A percentile compares a stretch with the other conserved stretches of the same genome.
These are phyloP conservation scores for Coleophoma crateriformis DNA, from an alignment of 2,329 filamentous ascomycete genomes.

Conservation along the genomic window DNA sequence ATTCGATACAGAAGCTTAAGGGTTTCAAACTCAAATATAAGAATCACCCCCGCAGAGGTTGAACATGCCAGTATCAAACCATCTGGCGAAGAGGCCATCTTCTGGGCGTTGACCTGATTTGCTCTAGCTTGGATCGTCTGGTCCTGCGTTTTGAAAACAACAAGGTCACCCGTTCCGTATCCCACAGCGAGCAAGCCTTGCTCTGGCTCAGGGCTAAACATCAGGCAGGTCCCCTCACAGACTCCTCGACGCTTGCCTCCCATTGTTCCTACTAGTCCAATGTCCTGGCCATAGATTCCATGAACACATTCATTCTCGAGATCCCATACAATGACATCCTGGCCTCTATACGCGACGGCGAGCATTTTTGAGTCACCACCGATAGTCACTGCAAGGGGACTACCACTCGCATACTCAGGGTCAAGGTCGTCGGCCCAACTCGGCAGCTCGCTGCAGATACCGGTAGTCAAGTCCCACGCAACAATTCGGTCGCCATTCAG, in stretches of 20 bases:
- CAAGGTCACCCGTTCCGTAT: not conserved
- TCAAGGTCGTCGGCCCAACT: not conserved
- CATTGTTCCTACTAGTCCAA: not conserved
- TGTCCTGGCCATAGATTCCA: not conserved
- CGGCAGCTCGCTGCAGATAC: not conserved
- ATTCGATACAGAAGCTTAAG: slow-evolving; percentile 24
- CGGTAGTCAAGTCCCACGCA: slow-evolving; percentile 10
- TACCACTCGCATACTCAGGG: too few species aligned
- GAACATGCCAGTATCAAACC: slow-evolving; percentile 18
- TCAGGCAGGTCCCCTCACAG: not conserved
- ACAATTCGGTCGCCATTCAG: slow-evolving; percentile 12
- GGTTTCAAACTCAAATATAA: slow-evolving; percentile 19
- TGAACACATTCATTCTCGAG: not conserved
- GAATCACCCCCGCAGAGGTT: slow-evolving; percentile 15
- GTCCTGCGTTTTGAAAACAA: not conserved
- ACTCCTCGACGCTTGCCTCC: not conserved
- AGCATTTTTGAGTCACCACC: not conserved
- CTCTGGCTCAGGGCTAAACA: not conserved
- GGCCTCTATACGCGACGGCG: not conserved
- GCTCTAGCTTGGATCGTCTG: too few species aligned
- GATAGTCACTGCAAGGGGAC: not conserved
- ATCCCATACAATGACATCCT: not conserved
- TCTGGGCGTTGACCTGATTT: too few species aligned
- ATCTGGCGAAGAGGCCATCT: slow-evolving; percentile 1
- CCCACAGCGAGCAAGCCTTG: not conserved